Percentiles rank a stretch among this genome's conserved stretches.
These are phyloP conservation scores for Aristolochia californica DNA, from an alignment of 164 flowering plant genomes.

Conservation along the genomic window DNA sequence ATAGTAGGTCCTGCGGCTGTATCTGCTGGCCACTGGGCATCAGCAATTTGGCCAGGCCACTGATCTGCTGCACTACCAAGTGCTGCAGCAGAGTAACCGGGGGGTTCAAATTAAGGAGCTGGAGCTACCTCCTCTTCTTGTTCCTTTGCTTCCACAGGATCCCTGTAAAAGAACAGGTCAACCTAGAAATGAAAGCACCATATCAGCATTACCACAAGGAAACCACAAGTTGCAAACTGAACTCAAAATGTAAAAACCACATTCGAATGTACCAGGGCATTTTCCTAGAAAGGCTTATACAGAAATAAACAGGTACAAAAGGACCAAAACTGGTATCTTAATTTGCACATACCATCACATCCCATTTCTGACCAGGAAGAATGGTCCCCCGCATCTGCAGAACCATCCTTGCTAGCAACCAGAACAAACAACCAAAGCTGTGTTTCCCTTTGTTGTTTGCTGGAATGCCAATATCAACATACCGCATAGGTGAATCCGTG, in stretches of 20 bases:
- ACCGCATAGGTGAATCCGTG: conserved; percentile 78
- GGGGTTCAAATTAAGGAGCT: conserved; percentile 26
- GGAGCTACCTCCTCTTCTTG: conserved; percentile 42
- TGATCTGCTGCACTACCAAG: conserved; percentile 17
- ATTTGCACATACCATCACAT: conserved; percentile 35
- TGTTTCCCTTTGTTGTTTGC: conserved; percentile 93
- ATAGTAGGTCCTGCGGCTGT: conserved; percentile 13
- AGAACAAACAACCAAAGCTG: conserved; percentile 81
- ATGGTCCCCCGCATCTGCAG: conserved; percentile 76
- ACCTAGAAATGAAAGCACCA: conserved; percentile 6
- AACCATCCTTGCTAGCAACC: conserved; percentile 86
- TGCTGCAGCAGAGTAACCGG: conserved; percentile 17
- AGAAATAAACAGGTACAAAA: too few relatives aligned
- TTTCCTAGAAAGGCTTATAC: background rate
- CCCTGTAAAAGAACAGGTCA: conserved; percentile 16
- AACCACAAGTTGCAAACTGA: background rate
- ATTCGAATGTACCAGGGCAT: background rate
- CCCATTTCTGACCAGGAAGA: conserved; percentile 70
- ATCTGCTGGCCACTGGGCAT: conserved; percentile 37
- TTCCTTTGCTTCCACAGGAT: conserved; percentile 21
- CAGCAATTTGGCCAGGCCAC: conserved; percentile 30
- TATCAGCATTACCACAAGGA: background rate
- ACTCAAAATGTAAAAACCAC: too few relatives aligned
- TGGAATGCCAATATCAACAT: conserved; percentile 87
- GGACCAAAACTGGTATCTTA: too few relatives aligned